Conservation (phyloP, 352 stramenopile genomes). For the Vaucheria bursata region DNA sequence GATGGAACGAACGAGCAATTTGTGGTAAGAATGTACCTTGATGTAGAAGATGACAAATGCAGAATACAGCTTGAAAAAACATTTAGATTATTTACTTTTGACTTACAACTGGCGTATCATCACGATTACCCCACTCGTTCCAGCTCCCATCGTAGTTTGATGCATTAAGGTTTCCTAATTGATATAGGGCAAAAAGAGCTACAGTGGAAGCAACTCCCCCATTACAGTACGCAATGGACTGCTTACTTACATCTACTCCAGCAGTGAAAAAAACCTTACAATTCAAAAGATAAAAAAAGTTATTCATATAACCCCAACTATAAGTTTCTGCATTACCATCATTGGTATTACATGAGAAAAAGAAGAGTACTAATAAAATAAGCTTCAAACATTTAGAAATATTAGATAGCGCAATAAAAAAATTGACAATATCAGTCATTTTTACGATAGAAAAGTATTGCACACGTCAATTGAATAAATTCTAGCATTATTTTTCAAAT, state of each 20-base stretch:
- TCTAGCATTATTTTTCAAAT: too few relatives aligned
- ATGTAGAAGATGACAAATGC: too few relatives aligned
- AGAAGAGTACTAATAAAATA: not conserved
- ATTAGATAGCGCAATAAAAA: too few relatives aligned
- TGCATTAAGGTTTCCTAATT: slow-evolving; percentile 18
- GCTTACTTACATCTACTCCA: slow-evolving; percentile 11
- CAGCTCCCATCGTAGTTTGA: slow-evolving; percentile 48
- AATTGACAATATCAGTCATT: too few relatives aligned
- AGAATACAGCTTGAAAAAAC: too few relatives aligned
- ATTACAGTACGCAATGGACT: slow-evolving; percentile 43
- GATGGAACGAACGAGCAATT: too few relatives aligned
- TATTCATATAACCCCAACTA: not conserved
- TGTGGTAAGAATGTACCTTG: too few relatives aligned
- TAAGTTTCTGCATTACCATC: not conserved
- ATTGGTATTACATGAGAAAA: too few relatives aligned
- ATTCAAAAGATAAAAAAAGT: not conserved
- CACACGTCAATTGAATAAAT: too few relatives aligned
- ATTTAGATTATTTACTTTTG: too few relatives aligned
- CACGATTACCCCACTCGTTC: slow-evolving; percentile 49
- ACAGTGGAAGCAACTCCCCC: slow-evolving; percentile 44
- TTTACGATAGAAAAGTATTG: too few relatives aligned
- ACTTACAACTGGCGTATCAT: not conserved
- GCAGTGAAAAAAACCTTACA: slow-evolving; percentile 29
- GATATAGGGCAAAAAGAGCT: slow-evolving; percentile 41
- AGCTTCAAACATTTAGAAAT: too few relatives aligned